phyloP scores from a whole-genome alignment of 169 alveolate species.

The Nephromyces sp. region DNA sequence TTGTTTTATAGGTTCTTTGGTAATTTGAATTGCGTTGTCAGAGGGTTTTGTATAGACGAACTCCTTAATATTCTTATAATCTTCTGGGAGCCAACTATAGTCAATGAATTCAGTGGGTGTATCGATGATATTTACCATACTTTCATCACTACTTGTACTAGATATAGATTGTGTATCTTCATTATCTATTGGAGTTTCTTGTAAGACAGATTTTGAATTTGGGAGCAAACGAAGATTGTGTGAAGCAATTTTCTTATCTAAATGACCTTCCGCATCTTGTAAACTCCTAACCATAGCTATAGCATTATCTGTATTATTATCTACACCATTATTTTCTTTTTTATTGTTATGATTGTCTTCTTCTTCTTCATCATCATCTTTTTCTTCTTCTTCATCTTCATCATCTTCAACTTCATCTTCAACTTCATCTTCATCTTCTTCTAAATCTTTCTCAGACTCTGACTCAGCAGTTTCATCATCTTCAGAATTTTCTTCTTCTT shows the following conservation, averaged over 20 bases:
- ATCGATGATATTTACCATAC: too few relatives aligned
- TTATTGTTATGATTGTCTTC: constrained; percentile 25
- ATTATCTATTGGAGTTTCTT: background rate
- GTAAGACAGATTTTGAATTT: background rate
- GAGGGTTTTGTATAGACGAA: too few relatives aligned
- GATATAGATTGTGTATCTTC: too few relatives aligned
- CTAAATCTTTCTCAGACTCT: constrained; percentile 1
- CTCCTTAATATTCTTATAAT: too few relatives aligned
- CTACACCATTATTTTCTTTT: background rate
- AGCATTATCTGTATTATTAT: constrained; percentile 44
- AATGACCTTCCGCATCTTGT: constrained; percentile 32
- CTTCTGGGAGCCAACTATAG: too few relatives aligned
- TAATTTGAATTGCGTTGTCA: too few relatives aligned
- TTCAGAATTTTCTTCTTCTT: constrained; percentile 17
- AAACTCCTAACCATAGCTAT: constrained; percentile 75
- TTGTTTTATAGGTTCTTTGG: too few relatives aligned
- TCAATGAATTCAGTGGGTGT: too few relatives aligned
- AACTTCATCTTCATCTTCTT: constrained; percentile 44
- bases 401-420: constrained; percentile 42
- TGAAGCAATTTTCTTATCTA: background rate
- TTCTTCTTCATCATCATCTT: constrained; percentile 27
- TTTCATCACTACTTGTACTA: too few relatives aligned
- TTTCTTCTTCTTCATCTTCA: constrained; percentile 31
- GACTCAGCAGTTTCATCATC: constrained; percentile 6
- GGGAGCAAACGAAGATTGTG: background rate